Percentiles rank a stretch among this genome's conserved stretches.
Conservation (phyloP, 1,284 basidiomycete genomes). For the Heterobasidion annosum region DNA sequence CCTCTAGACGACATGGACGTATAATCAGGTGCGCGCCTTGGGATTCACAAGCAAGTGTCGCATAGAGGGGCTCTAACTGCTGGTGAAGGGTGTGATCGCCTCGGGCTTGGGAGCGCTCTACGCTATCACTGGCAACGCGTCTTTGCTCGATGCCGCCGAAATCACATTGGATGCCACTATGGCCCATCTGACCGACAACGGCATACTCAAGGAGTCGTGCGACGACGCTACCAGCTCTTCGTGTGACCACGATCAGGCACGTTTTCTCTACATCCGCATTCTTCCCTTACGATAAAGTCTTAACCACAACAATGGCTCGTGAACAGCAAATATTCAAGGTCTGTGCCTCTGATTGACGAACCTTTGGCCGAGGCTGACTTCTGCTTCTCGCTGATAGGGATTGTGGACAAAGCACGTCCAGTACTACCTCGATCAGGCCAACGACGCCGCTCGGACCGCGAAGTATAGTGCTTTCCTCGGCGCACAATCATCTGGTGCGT, state of each 20-base stretch:
- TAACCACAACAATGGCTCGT: background rate
- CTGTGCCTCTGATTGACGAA: background rate
- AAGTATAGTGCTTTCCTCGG: constrained; percentile 20
- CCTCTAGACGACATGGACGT: constrained; percentile 41
- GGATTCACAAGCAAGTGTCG: background rate
- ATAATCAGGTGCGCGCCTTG: constrained; percentile 34
- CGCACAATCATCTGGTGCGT: constrained; percentile 17
- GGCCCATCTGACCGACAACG: constrained; percentile 24
- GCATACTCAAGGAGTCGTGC: constrained; percentile 41
- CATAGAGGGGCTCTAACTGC: background rate
- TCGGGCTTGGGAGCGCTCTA: constrained; percentile 38
- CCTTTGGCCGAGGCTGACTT: background rate
- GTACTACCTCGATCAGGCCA: constrained; percentile 22
- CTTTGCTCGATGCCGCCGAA: constrained; percentile 36
- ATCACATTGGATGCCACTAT: constrained; percentile 45
- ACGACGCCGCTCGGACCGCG: constrained; percentile 14
- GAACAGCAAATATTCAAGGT: constrained; percentile 39
- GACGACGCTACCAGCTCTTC: constrained; percentile 30
- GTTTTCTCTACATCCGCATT: constrained; percentile 2
- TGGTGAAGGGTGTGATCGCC: constrained; percentile 36
- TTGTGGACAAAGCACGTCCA: constrained; percentile 20
- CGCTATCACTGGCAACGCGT: constrained; percentile 26
- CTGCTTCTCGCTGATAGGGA: constrained; percentile 15
- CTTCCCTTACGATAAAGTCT: background rate
- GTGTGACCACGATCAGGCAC: constrained; percentile 41